A percentile compares a stretch with the other conserved stretches of the same genome.
Conservation (phyloP, 23 red algal genomes). For the Agarophyton chilense region DNA sequence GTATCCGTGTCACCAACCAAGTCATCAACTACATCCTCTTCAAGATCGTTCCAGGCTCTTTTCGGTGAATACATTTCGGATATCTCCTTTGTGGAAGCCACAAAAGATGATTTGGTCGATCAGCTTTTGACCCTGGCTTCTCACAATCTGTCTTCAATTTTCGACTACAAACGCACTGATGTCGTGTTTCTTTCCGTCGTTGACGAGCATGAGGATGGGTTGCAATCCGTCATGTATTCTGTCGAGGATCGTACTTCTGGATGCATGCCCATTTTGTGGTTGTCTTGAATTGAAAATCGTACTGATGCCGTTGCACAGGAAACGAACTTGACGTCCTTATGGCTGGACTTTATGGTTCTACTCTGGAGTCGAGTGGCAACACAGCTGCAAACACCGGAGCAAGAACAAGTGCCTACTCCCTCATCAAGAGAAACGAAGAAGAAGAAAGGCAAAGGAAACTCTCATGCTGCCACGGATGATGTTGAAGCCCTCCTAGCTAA, state of each 20-base stretch:
- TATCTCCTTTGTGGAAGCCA: not conserved
- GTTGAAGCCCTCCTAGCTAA: conserved; percentile 72
- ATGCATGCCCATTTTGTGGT: not conserved
- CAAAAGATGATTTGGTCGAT: not conserved
- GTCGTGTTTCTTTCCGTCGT: not conserved
- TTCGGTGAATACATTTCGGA: not conserved
- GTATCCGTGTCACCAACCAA: not conserved
- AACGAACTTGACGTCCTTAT: conserved; percentile 76
- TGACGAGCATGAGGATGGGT: not conserved
- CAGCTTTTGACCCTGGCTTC: too few species aligned
- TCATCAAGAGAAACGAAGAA: conserved; percentile 60
- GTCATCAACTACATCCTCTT: too few species aligned
- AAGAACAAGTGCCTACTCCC: conserved; percentile 20
- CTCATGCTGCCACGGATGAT: conserved; percentile 22
- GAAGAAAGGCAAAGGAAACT: conserved; percentile 65
- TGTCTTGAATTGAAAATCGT: too few species aligned
- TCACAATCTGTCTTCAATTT: too few species aligned
- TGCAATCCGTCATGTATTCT: not conserved
- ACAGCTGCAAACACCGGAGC: conserved; percentile 26
- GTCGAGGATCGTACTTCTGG: not conserved
- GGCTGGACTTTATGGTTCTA: conserved; percentile 40
- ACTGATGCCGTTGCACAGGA: too few species aligned
- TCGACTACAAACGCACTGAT: too few species aligned
- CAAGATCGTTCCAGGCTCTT: too few species aligned
- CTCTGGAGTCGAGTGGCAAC: not conserved